Conservation (phyloP, 2,329 filamentous ascomycete species). For the Sporothrix variecibatus region DNA sequence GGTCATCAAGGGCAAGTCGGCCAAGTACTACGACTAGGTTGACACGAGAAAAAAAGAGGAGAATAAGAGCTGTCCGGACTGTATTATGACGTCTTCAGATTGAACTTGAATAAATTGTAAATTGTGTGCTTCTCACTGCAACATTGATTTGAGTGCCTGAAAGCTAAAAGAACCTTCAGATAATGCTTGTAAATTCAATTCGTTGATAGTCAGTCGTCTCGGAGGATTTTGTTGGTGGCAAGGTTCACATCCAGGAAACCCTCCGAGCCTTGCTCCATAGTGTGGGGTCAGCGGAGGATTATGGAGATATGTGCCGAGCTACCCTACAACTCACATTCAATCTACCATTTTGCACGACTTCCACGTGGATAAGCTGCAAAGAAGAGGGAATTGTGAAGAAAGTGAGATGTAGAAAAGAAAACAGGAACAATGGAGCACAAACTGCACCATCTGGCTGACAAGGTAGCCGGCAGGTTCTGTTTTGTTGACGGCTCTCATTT, state of each 20-base stretch:
- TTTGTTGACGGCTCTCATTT: neutral
- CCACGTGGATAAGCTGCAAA: neutral
- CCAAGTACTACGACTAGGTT: conserved; percentile 24
- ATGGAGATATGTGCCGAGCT: neutral
- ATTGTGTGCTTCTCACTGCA: neutral
- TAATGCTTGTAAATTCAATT: neutral
- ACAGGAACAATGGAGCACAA: neutral
- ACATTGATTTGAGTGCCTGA: neutral
- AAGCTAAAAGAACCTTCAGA: neutral
- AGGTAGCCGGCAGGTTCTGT: neutral
- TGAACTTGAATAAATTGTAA: neutral
- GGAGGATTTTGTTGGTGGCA: neutral
- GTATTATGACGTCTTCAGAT: conserved; percentile 1
- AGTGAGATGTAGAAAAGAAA: neutral
- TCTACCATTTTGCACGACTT: neutral
- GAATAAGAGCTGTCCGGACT: neutral
- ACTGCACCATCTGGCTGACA: neutral
- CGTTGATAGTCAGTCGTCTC: neutral
- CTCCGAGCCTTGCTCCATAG: neutral
- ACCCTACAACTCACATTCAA: neutral
- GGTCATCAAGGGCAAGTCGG: conserved; percentile 26
- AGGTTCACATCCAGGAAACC: neutral
- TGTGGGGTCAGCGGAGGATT: neutral
- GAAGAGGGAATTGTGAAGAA: neutral
- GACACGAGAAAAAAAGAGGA: neutral